A percentile compares a stretch with the other conserved stretches of the same genome.
phyloP scores from a whole-genome alignment of 78 protist species.

The Trichosphaerium sp. region DNA sequence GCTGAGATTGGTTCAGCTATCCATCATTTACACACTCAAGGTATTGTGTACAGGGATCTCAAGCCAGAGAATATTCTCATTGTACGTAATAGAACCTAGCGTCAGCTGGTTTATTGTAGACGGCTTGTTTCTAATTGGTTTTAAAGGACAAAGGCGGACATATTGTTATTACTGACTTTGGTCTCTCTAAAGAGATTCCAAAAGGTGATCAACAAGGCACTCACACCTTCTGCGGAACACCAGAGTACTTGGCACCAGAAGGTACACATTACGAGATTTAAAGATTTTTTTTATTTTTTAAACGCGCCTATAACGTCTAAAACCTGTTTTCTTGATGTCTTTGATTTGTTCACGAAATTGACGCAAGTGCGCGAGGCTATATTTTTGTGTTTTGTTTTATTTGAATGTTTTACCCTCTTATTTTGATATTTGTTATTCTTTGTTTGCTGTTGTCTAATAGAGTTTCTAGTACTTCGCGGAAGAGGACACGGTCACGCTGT shows the following conservation, averaged over 20 bases:
- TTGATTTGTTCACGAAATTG: too few species aligned
- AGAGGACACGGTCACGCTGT: slow-evolving; percentile 81
- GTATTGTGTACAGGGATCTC: slow-evolving; percentile 84
- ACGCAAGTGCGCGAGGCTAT: too few species aligned
- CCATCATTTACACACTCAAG: slow-evolving; percentile 64
- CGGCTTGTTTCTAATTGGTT: too few species aligned
- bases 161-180: slow-evolving; percentile 91
- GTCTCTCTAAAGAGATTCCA: slow-evolving; percentile 78
- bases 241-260: slow-evolving; percentile 93
- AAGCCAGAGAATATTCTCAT: slow-evolving; percentile 95
- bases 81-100: too few species aligned
- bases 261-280: too few species aligned
- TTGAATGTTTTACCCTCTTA: too few species aligned
- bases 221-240: slow-evolving; percentile 95
- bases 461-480: slow-evolving; percentile 74
- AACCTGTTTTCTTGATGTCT: too few species aligned
- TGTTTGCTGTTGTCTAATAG: neutral
- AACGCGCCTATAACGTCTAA: too few species aligned
- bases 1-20: slow-evolving; percentile 75
- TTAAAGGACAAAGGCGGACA: slow-evolving; percentile 85
- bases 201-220: slow-evolving; percentile 37
- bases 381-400: too few species aligned
- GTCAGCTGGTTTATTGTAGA: too few species aligned
- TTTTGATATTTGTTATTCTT: neutral
- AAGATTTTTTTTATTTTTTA: too few species aligned